Evolutionary conservation across 2,329 filamentous ascomycete genomes (phyloP).

Genomic region (Fusarium nurragi): DNA sequence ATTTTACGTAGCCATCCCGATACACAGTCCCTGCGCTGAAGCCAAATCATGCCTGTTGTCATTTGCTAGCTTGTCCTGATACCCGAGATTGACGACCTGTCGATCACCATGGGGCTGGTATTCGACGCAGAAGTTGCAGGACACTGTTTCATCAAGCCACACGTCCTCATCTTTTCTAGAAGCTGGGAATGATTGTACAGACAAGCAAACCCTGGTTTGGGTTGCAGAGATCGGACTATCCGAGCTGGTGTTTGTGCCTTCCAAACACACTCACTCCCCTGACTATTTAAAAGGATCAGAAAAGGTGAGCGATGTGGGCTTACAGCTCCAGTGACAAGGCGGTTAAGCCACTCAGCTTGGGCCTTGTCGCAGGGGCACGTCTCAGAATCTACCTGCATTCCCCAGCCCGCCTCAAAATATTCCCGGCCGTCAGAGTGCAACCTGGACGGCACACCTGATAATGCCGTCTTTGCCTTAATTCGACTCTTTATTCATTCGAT

Average conservation of each 20-base stretch:
- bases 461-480: constrained; percentile 27
- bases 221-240: constrained; percentile 26
- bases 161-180: constrained; percentile 37
- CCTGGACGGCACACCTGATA: constrained; percentile 38
- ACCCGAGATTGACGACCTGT: constrained; percentile 45
- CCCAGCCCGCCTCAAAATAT: constrained; percentile 38
- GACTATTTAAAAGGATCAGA: constrained; percentile 39
- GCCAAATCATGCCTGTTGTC: constrained; percentile 17
- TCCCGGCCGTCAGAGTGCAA: constrained; percentile 35
- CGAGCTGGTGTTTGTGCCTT: constrained; percentile 20
- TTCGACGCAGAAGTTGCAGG: constrained; percentile 28
- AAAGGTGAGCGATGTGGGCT: constrained; percentile 24
- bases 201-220: constrained; percentile 21
- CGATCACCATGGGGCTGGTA: constrained; percentile 41
- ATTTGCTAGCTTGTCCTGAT: constrained; percentile 36
- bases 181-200: constrained; percentile 16
- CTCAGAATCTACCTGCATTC: constrained; percentile 46
- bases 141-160: constrained; percentile 23
- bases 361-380: constrained; percentile 33
- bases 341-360: constrained; percentile 22
- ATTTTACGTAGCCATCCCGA: constrained; percentile 19
- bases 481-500: constrained; percentile 18
- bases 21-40: constrained; percentile 1
- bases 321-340: constrained; percentile 20
- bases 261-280: constrained; percentile 28